phyloP scores from a whole-genome alignment of 2,329 filamentous ascomycete genomes.

The Lachnellula arida region DNA sequence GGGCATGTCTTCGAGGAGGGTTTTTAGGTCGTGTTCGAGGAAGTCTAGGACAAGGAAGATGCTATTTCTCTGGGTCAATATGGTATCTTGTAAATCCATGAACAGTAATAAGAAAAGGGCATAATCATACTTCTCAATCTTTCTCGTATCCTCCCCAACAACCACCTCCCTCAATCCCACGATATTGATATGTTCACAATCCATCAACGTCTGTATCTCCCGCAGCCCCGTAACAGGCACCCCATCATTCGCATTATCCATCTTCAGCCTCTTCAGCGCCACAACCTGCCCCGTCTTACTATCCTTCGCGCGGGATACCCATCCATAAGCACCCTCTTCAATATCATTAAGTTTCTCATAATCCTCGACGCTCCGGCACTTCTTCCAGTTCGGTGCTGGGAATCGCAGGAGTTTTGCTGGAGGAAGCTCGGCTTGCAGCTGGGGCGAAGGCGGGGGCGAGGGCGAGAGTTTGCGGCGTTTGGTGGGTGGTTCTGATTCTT shows the following conservation, averaged over 20 bases:
- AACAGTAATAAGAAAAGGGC: background rate
- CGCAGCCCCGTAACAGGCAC: constrained; percentile 87
- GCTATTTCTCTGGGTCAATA: constrained; percentile 40
- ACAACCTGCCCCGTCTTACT: constrained; percentile 72
- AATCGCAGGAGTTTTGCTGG: constrained; percentile 66
- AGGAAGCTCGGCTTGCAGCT: constrained; percentile 28
- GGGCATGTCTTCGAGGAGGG: constrained; percentile 86
- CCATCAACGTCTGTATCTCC: constrained; percentile 87
- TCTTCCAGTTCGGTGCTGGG: constrained; percentile 61
- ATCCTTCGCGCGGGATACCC: constrained; percentile 81
- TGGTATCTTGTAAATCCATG: background rate
- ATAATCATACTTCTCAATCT: constrained; percentile 47
- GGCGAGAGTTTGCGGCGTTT: constrained; percentile 55
- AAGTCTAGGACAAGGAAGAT: constrained; percentile 97
- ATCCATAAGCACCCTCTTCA: constrained; percentile 94
- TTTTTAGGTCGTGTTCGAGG: constrained; percentile 93
- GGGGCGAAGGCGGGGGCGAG: constrained; percentile 11
- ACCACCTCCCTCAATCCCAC: constrained; percentile 81
- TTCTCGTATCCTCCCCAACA: constrained; percentile 57
- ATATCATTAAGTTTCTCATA: constrained; percentile 95
- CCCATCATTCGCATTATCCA: constrained; percentile 68
- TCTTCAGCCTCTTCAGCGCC: constrained; percentile 89
- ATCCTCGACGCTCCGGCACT: constrained; percentile 72
- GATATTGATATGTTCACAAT: constrained; percentile 76
- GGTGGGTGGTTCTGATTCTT: constrained; percentile 40